phyloP scores from a whole-genome alignment of 306 rosid genomes.

The Dryas alaskensis region DNA sequence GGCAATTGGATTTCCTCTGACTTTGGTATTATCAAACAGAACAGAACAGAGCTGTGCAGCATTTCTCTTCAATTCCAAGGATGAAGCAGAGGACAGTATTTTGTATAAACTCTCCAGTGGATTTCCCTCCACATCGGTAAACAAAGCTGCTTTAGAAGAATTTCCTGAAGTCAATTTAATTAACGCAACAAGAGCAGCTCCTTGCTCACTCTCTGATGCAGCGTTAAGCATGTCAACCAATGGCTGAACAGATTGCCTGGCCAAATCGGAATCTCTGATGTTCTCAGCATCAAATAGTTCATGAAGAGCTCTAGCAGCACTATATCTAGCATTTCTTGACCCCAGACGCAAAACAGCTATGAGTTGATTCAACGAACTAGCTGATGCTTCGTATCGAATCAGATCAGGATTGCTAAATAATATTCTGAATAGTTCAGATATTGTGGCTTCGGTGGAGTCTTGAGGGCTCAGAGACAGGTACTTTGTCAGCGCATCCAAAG shows the following conservation, averaged over 20 bases:
- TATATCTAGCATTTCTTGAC: constrained; percentile 89
- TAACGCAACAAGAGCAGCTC: constrained; percentile 78
- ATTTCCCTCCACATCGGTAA: constrained; percentile 77
- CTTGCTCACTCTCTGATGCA: constrained; percentile 79
- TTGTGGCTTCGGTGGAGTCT: constrained; percentile 79
- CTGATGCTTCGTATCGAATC: constrained; percentile 73
- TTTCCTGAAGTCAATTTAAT: constrained; percentile 72
- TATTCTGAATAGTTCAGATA: constrained; percentile 79
- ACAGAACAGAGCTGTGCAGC: constrained; percentile 81
- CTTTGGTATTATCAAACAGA: constrained; percentile 59
- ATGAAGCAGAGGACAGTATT: constrained; percentile 67
- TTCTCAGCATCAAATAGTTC: constrained; percentile 70
- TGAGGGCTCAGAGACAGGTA: constrained; percentile 98
- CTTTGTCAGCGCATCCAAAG: constrained; percentile 86
- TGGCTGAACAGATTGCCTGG: constrained; percentile 82
- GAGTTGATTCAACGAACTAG: constrained; percentile 82
- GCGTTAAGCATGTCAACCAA: constrained; percentile 89
- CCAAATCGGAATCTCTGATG: constrained; percentile 75
- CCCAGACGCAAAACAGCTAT: constrained; percentile 95
- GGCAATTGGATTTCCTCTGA: constrained; percentile 72
- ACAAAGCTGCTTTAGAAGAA: constrained; percentile 54
- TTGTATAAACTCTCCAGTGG: constrained; percentile 72
- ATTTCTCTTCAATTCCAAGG: constrained; percentile 68
- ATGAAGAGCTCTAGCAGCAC: constrained; percentile 83
- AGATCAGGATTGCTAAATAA: constrained; percentile 81